phyloP scores from a whole-genome alignment of 1,139 yeast species.

The Diutina catenulata region DNA sequence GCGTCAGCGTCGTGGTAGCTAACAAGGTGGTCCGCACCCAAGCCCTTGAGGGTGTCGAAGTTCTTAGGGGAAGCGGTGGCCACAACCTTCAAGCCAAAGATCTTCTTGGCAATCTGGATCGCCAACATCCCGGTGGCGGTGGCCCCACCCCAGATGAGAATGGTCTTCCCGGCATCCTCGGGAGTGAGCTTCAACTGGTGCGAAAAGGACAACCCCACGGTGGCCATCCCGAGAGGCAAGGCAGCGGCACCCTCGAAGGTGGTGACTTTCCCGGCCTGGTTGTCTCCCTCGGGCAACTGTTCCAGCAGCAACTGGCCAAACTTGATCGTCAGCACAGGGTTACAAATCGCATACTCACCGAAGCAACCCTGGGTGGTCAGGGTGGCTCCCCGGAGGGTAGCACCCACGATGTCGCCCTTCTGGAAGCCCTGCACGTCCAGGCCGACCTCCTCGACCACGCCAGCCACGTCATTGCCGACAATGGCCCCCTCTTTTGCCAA shows the following conservation, averaged over 20 bases:
- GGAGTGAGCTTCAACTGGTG: background rate
- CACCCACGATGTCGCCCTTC: constrained; percentile 35
- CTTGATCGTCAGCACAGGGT: constrained; percentile 23
- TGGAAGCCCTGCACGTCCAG: constrained; percentile 33
- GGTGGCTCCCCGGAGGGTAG: constrained; percentile 16
- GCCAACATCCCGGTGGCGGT: constrained; percentile 45
- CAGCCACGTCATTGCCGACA: constrained; percentile 49
- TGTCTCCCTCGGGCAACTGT: too few species aligned
- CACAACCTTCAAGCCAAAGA: constrained; percentile 41
- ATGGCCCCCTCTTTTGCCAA: constrained; percentile 32
- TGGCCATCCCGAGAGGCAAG: constrained; percentile 36
- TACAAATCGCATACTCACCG: constrained; percentile 40
- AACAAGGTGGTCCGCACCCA: constrained; percentile 51
- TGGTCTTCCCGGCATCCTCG: constrained; percentile 14
- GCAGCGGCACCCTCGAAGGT: constrained; percentile 56
- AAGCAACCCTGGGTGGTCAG: constrained; percentile 43
- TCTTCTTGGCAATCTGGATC: constrained; percentile 40
- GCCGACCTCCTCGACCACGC: constrained; percentile 46
- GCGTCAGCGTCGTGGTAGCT: constrained; percentile 51
- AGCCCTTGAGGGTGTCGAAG: constrained; percentile 24
- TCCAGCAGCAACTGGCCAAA: too few species aligned
- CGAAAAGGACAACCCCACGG: constrained; percentile 27
- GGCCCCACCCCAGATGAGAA: constrained; percentile 55
- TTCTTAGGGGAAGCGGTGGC: constrained; percentile 41
- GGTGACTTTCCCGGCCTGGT: constrained; percentile 21